These are phyloP conservation scores for Elsinoe australis DNA, from an alignment of 2,329 filamentous ascomycete genomes.

Conservation along the genomic window DNA sequence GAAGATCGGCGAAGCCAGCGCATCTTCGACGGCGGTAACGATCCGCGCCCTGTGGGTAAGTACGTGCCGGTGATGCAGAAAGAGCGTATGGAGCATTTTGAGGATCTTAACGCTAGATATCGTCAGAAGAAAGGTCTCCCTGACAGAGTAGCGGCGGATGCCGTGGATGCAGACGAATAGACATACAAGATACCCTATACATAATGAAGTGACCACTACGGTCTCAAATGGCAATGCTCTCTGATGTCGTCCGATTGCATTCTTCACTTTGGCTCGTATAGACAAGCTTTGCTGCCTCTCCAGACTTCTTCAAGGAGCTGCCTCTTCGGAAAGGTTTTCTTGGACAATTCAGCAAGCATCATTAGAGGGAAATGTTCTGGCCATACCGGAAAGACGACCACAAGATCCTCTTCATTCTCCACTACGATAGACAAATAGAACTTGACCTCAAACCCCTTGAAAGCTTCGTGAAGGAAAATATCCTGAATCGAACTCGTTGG, in stretches of 20 bases:
- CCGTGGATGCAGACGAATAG: conserved; percentile 27
- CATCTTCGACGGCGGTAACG: conserved; percentile 53
- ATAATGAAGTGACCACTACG: conserved; percentile 20
- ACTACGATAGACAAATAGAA: conserved; percentile 89
- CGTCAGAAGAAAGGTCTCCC: conserved; percentile 43
- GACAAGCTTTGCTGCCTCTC: conserved; percentile 72
- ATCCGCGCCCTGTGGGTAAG: conserved; percentile 46
- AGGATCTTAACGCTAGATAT: conserved; percentile 56
- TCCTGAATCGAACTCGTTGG: conserved; percentile 89
- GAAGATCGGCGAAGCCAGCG: conserved; percentile 37
- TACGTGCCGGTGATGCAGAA: conserved; percentile 53
- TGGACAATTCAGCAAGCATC: conserved; percentile 17
- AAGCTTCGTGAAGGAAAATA: conserved; percentile 90
- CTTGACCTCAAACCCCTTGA: conserved; percentile 80
- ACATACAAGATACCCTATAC: background rate
- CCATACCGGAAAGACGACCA: conserved; percentile 83
- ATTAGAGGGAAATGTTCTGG: too few species aligned
- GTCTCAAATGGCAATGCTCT: too few species aligned
- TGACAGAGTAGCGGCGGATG: conserved; percentile 23
- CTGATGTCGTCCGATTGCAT: too few species aligned
- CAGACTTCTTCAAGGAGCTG: conserved; percentile 79
- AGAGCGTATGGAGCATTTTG: conserved; percentile 49
- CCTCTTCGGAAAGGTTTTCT: conserved; percentile 63
- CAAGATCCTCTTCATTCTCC: conserved; percentile 75
- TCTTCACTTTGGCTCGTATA: conserved; percentile 64